Percentiles rank a stretch among this genome's conserved stretches.
Evolutionary conservation across 1,139 yeast genomes (phyloP).

Genomic region (Chernovozyma aurita): DNA sequence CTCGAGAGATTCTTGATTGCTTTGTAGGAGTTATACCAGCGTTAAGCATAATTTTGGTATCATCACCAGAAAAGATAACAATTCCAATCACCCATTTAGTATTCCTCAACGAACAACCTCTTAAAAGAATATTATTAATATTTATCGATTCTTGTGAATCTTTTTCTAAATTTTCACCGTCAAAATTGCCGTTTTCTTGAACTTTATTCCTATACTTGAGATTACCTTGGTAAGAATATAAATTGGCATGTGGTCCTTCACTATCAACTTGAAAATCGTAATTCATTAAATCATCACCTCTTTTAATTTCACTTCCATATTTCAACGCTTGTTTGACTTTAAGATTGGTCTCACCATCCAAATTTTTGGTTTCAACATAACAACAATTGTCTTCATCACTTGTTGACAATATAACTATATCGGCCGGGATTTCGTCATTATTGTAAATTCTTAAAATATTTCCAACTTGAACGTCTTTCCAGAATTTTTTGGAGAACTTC

Average conservation of each 20-base stretch:
- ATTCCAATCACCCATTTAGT: slow-evolving; percentile 54
- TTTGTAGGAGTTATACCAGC: slow-evolving; percentile 57
- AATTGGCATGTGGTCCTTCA: slow-evolving; percentile 54
- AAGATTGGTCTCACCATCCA: slow-evolving; percentile 60
- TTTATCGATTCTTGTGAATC: slow-evolving; percentile 38
- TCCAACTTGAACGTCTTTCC: slow-evolving; percentile 56
- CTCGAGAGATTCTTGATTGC: slow-evolving; percentile 48
- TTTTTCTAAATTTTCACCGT: slow-evolving; percentile 12
- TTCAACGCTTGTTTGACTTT: slow-evolving; percentile 49
- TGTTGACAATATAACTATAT: slow-evolving; percentile 45
- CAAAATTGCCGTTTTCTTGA: not conserved
- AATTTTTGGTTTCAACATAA: slow-evolving; percentile 54
- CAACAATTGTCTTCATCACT: slow-evolving; percentile 52
- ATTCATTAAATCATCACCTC: slow-evolving; percentile 42
- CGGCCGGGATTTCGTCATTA: slow-evolving; percentile 59
- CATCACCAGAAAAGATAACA: slow-evolving; percentile 50
- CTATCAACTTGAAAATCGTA: slow-evolving; percentile 42
- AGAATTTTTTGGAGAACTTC: slow-evolving; percentile 33
- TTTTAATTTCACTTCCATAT: slow-evolving; percentile 33
- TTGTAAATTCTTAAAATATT: slow-evolving; percentile 48
- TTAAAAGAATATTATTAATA: slow-evolving; percentile 43
- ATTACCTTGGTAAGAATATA: slow-evolving; percentile 55
- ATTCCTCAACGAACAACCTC: slow-evolving; percentile 52
- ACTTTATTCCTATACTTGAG: slow-evolving; percentile 25
- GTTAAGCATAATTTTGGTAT: slow-evolving; percentile 54